Evolutionary conservation across 2,329 filamentous ascomycete species (phyloP).

Genomic region (Trichophyton benhamiae): DNA sequence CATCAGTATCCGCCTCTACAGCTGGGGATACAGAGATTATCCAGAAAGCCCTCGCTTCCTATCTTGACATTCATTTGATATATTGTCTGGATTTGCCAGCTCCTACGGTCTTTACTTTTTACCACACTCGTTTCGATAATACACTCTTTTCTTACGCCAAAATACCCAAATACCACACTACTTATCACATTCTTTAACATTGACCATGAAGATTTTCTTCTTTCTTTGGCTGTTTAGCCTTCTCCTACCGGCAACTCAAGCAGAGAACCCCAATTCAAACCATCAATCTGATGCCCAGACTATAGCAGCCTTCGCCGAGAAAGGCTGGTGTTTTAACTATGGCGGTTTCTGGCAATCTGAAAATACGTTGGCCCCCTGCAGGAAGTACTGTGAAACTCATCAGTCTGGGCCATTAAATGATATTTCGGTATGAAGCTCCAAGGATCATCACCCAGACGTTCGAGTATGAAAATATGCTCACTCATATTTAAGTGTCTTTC

Average conservation of each 20-base stretch:
- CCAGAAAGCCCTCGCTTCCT: neutral
- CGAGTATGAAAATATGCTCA: neutral
- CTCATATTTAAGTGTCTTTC: neutral
- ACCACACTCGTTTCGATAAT: neutral
- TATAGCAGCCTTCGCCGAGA: neutral
- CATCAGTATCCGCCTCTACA: neutral
- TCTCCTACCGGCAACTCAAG: neutral
- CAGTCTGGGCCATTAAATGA: neutral
- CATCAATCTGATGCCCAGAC: neutral
- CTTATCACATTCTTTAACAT: neutral
- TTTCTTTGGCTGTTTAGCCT: neutral
- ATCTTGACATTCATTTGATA: neutral
- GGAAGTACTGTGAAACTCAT: neutral
- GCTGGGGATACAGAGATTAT: neutral
- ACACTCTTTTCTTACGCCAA: neutral
- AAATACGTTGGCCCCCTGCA: neutral
- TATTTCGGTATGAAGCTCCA: neutral
- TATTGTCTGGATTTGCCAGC: neutral
- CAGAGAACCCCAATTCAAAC: neutral
- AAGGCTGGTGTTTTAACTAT: neutral
- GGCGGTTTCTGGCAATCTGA: neutral
- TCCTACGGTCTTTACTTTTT: neutral
- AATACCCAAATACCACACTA: neutral
- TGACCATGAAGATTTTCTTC: neutral
- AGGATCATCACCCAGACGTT: neutral